Evolutionary conservation across 2,329 filamentous ascomycete species (phyloP).

Genomic region (Ceratocystis papillata): DNA sequence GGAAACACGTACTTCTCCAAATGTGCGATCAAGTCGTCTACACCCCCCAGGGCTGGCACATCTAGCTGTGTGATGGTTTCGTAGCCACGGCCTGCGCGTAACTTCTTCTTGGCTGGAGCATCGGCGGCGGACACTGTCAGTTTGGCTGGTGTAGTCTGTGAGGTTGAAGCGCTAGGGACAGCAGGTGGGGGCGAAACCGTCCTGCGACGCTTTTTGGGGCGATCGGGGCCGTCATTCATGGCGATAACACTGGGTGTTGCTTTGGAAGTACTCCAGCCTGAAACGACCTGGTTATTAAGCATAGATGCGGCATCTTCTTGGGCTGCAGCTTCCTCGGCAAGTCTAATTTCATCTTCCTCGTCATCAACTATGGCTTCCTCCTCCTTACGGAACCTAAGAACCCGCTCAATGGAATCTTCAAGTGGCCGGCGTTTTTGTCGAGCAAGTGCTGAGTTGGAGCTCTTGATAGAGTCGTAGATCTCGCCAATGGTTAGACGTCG

Average conservation of each 20-base stretch:
- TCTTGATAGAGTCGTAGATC: constrained; percentile 70
- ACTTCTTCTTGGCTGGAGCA: constrained; percentile 28
- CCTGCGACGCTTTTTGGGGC: constrained; percentile 30
- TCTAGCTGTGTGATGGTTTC: constrained; percentile 29
- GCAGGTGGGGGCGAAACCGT: constrained; percentile 25
- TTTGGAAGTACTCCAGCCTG: constrained; percentile 32
- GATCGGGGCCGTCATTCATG: constrained; percentile 29
- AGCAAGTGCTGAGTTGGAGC: constrained; percentile 77
- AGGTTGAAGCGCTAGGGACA: background rate
- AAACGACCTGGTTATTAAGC: constrained; percentile 37
- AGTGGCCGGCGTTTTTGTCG: constrained; percentile 70
- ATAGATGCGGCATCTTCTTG: constrained; percentile 30
- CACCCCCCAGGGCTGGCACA: constrained; percentile 29
- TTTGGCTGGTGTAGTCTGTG: constrained; percentile 11
- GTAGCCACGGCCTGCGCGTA: constrained; percentile 30
- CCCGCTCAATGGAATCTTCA: constrained; percentile 76
- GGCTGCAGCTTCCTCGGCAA: constrained; percentile 23
- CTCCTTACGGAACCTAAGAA: constrained; percentile 62
- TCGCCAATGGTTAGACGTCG: constrained; percentile 43
- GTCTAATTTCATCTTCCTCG: constrained; percentile 33
- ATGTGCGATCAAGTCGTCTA: constrained; percentile 26
- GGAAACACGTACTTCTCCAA: constrained; percentile 23
- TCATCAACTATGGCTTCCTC: constrained; percentile 42
- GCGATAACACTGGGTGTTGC: constrained; percentile 24
- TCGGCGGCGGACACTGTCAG: constrained; percentile 23